These are phyloP conservation scores for Dovyalis caffra DNA, from an alignment of 345 rosid genomes.

Conservation along the genomic window DNA sequence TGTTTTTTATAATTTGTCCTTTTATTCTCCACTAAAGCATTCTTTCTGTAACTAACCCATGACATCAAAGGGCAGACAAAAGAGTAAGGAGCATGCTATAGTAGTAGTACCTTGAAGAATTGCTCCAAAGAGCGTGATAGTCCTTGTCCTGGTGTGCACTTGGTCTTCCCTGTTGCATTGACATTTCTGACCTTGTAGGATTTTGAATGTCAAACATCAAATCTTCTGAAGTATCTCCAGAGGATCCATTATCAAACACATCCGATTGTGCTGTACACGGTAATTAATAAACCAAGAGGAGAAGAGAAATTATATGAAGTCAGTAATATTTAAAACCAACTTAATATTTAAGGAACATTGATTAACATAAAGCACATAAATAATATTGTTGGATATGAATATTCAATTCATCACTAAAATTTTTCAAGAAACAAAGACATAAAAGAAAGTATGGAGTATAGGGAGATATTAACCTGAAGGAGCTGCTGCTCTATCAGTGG, in stretches of 20 bases:
- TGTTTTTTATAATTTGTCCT: background rate
- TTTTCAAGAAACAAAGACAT: background rate
- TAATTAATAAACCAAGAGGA: background rate
- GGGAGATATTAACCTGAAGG: conserved; percentile 46
- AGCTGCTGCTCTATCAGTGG: conserved; percentile 67
- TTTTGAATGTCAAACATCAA: conserved; percentile 67
- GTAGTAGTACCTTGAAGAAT: conserved; percentile 54
- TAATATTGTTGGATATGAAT: background rate
- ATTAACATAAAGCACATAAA: background rate
- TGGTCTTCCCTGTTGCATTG: conserved; percentile 44
- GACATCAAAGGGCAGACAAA: background rate
- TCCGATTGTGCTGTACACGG: conserved; percentile 63
- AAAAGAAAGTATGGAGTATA: background rate
- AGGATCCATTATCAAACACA: conserved; percentile 67
- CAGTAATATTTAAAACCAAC: background rate
- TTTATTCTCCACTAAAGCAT: background rate
- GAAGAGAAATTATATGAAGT: background rate
- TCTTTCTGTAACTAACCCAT: background rate
- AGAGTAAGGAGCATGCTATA: background rate
- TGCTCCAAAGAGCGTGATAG: conserved; percentile 59
- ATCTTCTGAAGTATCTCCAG: conserved; percentile 89
- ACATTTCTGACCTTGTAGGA: conserved; percentile 47
- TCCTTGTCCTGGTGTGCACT: conserved; percentile 43
- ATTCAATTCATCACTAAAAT: background rate
- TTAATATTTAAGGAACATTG: background rate